A percentile compares a stretch with the other conserved stretches of the same genome.
Evolutionary conservation across 2,329 filamentous ascomycete genomes (phyloP).

Genomic region (Paecilomyces fulvus): DNA sequence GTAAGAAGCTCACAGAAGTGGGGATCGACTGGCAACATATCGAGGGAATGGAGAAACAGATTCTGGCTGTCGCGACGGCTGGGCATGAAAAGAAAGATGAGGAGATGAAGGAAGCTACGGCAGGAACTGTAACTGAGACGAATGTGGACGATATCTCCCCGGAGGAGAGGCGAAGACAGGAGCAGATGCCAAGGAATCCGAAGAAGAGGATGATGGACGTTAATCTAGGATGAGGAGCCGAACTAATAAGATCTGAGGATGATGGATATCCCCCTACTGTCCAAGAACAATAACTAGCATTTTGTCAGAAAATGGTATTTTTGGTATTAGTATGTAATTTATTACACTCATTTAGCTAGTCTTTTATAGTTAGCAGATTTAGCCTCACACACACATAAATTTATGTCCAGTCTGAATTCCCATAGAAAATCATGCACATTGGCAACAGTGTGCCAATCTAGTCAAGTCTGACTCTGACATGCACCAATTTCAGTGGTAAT

Average conservation of each 20-base stretch:
- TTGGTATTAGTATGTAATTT: no score
- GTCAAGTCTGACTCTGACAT: no score
- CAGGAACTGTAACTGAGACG: conserved; percentile 17
- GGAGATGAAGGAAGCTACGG: conserved; percentile 18
- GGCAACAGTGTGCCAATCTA: no score
- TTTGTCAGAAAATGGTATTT: no score
- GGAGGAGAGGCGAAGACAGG: conserved; percentile 31
- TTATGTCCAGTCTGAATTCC: no score
- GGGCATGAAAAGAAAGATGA: conserved; percentile 53
- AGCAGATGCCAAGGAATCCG: conserved; percentile 32
- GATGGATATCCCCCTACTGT: neutral
- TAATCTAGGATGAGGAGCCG: conserved; percentile 5
- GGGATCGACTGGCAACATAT: conserved; percentile 70
- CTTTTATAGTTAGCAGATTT: no score
- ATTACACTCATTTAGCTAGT: no score
- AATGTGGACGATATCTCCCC: conserved; percentile 31
- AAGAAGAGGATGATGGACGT: conserved; percentile 42
- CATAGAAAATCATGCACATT: no score
- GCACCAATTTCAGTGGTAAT: no score
- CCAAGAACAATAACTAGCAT: no score
- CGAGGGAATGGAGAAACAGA: conserved; percentile 67
- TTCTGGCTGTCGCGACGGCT: conserved; percentile 71
- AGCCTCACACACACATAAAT: no score
- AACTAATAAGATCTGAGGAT: neutral
- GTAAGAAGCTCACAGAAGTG: conserved; percentile 57